phyloP scores from a whole-genome alignment of 1,284 basidiomycete genomes.

The Malassezia caprae region DNA sequence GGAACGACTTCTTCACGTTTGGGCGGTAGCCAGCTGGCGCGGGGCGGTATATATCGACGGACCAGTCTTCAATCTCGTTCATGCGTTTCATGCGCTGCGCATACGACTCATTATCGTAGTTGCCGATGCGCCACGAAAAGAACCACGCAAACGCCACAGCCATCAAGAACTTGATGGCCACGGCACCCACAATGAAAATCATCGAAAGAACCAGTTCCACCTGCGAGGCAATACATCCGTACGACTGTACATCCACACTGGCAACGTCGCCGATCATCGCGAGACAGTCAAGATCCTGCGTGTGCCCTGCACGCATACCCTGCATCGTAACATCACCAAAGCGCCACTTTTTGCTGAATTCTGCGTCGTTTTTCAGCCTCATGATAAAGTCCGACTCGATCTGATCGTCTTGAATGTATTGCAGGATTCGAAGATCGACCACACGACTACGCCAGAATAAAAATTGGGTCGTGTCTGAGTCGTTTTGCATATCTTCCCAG shows the following conservation, averaged over 20 bases:
- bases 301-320: slow-evolving; percentile 60
- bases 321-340: slow-evolving; percentile 76
- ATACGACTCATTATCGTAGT: slow-evolving; percentile 85
- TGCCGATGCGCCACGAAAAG: slow-evolving; percentile 82
- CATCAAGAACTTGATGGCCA: slow-evolving; percentile 88
- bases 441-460: slow-evolving; percentile 87
- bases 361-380: slow-evolving; percentile 63
- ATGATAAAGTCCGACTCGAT: slow-evolving; percentile 64
- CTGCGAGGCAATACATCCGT: slow-evolving; percentile 88
- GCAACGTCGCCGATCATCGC: slow-evolving; percentile 76
- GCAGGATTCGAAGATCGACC: slow-evolving; percentile 71
- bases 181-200: slow-evolving; percentile 93
- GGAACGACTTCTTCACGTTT: slow-evolving; percentile 65
- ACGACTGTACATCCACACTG: slow-evolving; percentile 83
- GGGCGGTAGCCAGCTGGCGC: slow-evolving; percentile 85
- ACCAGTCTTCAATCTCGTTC: slow-evolving; percentile 89
- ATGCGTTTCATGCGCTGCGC: slow-evolving; percentile 84
- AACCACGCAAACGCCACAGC: slow-evolving; percentile 97
- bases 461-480: slow-evolving; percentile 58
- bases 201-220: slow-evolving; percentile 91
- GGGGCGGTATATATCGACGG: slow-evolving; percentile 86
- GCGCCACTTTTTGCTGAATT: slow-evolving; percentile 53
- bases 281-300: slow-evolving; percentile 65
- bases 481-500: slow-evolving; percentile 70
- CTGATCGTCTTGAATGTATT: slow-evolving; percentile 52